Conservation (phyloP, 2,329 filamentous ascomycete species). For the Ustulina deusta region DNA sequence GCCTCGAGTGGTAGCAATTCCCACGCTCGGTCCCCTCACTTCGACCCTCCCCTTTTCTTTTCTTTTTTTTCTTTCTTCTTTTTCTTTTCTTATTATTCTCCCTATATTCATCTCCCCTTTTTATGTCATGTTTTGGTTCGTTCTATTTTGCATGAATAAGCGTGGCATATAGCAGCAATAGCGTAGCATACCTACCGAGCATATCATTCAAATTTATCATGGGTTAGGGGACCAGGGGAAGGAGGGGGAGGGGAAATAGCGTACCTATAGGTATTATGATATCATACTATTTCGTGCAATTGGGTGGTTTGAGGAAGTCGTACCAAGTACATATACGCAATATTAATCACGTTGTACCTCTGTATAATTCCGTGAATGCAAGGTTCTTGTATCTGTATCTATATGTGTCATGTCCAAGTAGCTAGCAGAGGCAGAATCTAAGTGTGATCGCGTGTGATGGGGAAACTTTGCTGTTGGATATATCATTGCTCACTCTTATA, state of each 20-base stretch:
- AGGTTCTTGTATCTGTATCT: no score
- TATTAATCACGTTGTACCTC: neutral
- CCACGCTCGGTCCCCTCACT: neutral
- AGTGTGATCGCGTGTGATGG: neutral
- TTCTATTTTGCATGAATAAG: slow-evolving; percentile 5
- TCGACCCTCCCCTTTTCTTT: neutral
- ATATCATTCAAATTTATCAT: neutral
- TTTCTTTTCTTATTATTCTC: neutral
- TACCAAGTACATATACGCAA: neutral
- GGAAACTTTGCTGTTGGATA: no score
- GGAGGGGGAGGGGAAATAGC: no score
- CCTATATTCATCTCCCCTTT: neutral
- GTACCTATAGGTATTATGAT: neutral
- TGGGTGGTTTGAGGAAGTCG: neutral
- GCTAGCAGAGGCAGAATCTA: neutral
- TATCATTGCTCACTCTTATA: no score
- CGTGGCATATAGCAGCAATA: slow-evolving; percentile 1
- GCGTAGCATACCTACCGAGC: no score
- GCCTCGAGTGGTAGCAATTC: neutral
- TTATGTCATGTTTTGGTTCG: neutral
- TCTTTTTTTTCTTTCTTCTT: neutral
- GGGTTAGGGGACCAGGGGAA: neutral
- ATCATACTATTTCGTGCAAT: neutral
- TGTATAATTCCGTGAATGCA: neutral
- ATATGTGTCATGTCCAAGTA: neutral